These are phyloP conservation scores for Mucor piriformis DNA, from an alignment of 371 early-diverging fungal genomes.

Conservation along the genomic window DNA sequence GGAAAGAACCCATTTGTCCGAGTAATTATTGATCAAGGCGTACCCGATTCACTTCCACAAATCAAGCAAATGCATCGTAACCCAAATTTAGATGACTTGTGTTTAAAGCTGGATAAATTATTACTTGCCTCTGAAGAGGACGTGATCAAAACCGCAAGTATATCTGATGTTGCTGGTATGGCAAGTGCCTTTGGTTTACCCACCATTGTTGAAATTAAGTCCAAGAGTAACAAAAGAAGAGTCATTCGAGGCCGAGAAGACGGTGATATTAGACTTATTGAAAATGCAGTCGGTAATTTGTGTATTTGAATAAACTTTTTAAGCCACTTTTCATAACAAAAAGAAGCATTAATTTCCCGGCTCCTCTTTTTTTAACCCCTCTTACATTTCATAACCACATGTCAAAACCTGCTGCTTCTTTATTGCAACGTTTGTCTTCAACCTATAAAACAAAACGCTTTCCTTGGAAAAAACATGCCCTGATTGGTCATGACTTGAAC, in stretches of 20 bases:
- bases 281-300: conserved; percentile 45
- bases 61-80: conserved; percentile 1
- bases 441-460: conserved; percentile 44
- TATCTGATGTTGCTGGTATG: conserved; percentile 11
- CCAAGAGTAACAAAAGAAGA: conserved; percentile 41
- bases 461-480: conserved; percentile 60
- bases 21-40: conserved; percentile 9
- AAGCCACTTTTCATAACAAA: not conserved
- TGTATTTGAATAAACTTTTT: conserved; percentile 14
- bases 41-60: conserved; percentile 1
- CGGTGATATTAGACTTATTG: conserved; percentile 50
- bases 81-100: not conserved
- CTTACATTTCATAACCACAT: not conserved
- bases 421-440: conserved; percentile 26
- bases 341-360: not conserved
- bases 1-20: conserved; percentile 25
- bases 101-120: conserved; percentile 20
- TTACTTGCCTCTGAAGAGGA: conserved; percentile 16
- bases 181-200: conserved; percentile 38
- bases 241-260: conserved; percentile 49
- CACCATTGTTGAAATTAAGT: conserved; percentile 22
- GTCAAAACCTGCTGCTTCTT: conserved; percentile 22
- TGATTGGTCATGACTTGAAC: conserved; percentile 63
- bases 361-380: not conserved
- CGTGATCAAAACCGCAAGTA: conserved; percentile 11